phyloP scores from a whole-genome alignment of 2,329 filamentous ascomycete species.

The Microcyclospora pomicola region DNA sequence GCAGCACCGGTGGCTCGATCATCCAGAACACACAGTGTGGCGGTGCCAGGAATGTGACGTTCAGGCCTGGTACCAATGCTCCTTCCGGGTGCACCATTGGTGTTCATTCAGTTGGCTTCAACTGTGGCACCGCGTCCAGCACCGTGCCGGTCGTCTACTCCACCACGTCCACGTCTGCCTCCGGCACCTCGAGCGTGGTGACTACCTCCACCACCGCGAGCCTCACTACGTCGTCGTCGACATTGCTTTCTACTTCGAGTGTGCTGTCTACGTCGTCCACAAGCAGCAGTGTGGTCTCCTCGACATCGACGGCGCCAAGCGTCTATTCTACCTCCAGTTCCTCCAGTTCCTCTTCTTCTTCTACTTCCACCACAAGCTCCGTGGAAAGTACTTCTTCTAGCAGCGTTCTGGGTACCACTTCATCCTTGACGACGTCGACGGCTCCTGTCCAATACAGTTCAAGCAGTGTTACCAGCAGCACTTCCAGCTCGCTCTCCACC shows the following conservation, averaged over 20 bases:
- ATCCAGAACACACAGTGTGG: conserved; percentile 82
- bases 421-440: neutral
- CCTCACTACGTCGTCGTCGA: neutral
- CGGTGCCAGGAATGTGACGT: conserved; percentile 69
- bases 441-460: neutral
- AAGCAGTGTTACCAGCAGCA: too few relatives aligned
- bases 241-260: too few relatives aligned
- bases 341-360: conserved; percentile 1
- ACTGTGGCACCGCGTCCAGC: conserved; percentile 42
- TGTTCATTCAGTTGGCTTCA: conserved; percentile 61
- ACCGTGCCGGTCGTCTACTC: conserved; percentile 18
- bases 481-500: conserved; percentile 1
- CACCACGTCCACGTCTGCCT: conserved; percentile 12
- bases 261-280: too few relatives aligned
- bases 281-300: too few relatives aligned
- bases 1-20: conserved; percentile 52
- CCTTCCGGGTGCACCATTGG: conserved; percentile 51
- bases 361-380: conserved; percentile 1
- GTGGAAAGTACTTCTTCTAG: neutral
- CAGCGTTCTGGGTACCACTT: too few relatives aligned
- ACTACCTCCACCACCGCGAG: conserved; percentile 6
- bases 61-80: conserved; percentile 41
- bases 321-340: too few relatives aligned
- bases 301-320: too few relatives aligned
- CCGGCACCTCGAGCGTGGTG: conserved; percentile 2